A percentile compares a stretch with the other conserved stretches of the same genome.
phyloP scores from a whole-genome alignment of 106 monocot genomes.

The Platanthera zijinensis region DNA sequence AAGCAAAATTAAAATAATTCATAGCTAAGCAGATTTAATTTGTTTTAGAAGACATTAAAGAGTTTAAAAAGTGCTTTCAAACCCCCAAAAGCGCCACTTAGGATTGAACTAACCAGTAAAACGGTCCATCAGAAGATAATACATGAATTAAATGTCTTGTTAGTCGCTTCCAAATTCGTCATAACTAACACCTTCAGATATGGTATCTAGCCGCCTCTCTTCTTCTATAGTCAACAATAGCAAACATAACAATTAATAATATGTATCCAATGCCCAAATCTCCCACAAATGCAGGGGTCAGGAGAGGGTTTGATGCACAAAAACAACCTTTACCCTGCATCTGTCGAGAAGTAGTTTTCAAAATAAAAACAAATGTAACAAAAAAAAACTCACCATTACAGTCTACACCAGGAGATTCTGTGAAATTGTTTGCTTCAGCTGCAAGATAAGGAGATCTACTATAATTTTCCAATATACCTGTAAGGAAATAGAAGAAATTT shows the following conservation, averaged over 20 bases:
- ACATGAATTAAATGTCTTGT: conserved; percentile 12
- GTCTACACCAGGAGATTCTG: conserved; percentile 40
- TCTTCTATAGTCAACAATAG: conserved; percentile 31
- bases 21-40: not conserved
- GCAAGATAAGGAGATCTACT: conserved; percentile 75
- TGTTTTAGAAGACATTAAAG: not conserved
- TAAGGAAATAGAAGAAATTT: conserved; percentile 18
- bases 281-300: not conserved
- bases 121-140: not conserved
- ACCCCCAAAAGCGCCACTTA: not conserved
- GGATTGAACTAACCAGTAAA: conserved; percentile 12
- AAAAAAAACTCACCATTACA: conserved; percentile 26
- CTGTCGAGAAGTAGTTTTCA: not conserved
- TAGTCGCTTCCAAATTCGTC: conserved; percentile 81
- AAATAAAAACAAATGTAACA: not conserved
- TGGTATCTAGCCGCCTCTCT: conserved; percentile 61
- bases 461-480: conserved; percentile 78
- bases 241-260: conserved; percentile 7
- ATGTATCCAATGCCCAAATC: not conserved
- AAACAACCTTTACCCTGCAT: not conserved
- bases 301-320: not conserved
- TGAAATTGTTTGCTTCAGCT: conserved; percentile 51
- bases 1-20: not conserved
- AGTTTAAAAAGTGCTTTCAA: not conserved
- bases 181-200: conserved; percentile 74